Evolutionary conservation across 2,329 filamentous ascomycete species (phyloP), one percentile per base, ranked within the genome.

Genomic region (Pseudogymnoascus destructans): DNA sequence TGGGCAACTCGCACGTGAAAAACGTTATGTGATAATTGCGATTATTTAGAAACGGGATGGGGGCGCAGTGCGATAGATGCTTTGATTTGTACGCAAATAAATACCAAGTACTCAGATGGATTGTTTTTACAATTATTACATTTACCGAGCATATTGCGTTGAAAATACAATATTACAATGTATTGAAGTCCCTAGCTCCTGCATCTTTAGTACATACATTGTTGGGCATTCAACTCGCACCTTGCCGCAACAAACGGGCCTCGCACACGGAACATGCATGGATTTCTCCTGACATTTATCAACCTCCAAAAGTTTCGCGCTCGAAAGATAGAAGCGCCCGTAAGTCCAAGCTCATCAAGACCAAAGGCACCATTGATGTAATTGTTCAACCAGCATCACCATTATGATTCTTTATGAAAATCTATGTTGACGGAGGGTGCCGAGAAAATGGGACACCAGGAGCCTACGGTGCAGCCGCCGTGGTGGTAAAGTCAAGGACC

Each of bases 391-490:
- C 21, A 27, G 13, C 2, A 27, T 25, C 13, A n/a, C 3, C 21
- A 49, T 3, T 46, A 72, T 72, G 70, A 65, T 65, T 1, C 72
- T 69, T 58, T 0, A 70, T 73, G 68, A n/a, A n/a, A n/a, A 68
- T 73, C 56, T 63, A 66, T 19, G 66, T 70, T 27, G 70, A 73
- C 42, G 71, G 72, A 5, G 68, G 62, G 10, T 71, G 69, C 49
- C 63, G 68, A 33, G 35, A 63, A 5, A 71, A 72, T 10, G 70
- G 69, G 11, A 25, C 60, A 1, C 11, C 30, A 0, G 42, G 57
- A 9, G 59, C 68, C 2, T 62, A 67, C 7, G 70, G 67, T 19
- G 69, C 67, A 25, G 69, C 69, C 4, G 70, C 70, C 2, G 67
- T 65, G 32, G 65, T 67, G 25, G 58, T 68, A 23, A 52, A 61